Conservation (phyloP, 345 rosid genomes). For the Microthlaspi erraticum region DNA sequence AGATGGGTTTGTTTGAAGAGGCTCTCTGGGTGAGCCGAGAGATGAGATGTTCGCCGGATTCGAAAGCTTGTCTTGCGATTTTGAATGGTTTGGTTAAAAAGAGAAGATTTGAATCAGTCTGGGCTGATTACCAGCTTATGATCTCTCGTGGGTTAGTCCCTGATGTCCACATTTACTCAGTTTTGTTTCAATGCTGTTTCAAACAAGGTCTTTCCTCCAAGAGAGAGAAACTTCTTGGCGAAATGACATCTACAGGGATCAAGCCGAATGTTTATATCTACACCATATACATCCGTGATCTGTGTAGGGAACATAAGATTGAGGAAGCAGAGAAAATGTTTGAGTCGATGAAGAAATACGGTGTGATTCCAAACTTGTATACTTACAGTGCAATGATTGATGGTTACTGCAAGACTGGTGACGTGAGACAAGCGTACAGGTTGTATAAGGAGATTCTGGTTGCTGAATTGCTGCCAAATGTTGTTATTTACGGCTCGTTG, state of each 20-base stretch:
- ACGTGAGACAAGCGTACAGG: constrained; percentile 49
- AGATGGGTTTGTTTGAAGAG: constrained; percentile 63
- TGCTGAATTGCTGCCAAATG: constrained; percentile 56
- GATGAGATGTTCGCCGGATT: constrained; percentile 48
- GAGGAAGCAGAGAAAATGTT: constrained; percentile 55
- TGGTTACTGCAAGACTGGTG: constrained; percentile 58
- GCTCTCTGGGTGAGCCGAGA: constrained; percentile 63
- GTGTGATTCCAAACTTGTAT: constrained; percentile 57
- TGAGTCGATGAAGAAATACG: constrained; percentile 48
- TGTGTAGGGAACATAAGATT: constrained; percentile 54
- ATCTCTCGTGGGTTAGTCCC: constrained; percentile 58
- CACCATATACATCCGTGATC: constrained; percentile 54
- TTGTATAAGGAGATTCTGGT: constrained; percentile 52
- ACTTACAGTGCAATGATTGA: constrained; percentile 59
- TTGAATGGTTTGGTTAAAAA: constrained; percentile 58
- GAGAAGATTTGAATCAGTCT: constrained; percentile 51
- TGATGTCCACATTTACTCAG: constrained; percentile 61
- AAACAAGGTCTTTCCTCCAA: constrained; percentile 52
- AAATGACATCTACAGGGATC: constrained; percentile 55
- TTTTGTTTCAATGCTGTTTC: constrained; percentile 60
- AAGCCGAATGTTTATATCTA: constrained; percentile 60
- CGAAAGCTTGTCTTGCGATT: constrained; percentile 58
- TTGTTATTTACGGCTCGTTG: constrained; percentile 61
- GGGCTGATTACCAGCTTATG: constrained; percentile 57
- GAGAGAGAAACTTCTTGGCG: constrained; percentile 53